Evolutionary conservation across 148 eudicot genomes (phyloP), one percentile per base, ranked within the genome.

Genomic region (Heliamphora exappendiculata): DNA sequence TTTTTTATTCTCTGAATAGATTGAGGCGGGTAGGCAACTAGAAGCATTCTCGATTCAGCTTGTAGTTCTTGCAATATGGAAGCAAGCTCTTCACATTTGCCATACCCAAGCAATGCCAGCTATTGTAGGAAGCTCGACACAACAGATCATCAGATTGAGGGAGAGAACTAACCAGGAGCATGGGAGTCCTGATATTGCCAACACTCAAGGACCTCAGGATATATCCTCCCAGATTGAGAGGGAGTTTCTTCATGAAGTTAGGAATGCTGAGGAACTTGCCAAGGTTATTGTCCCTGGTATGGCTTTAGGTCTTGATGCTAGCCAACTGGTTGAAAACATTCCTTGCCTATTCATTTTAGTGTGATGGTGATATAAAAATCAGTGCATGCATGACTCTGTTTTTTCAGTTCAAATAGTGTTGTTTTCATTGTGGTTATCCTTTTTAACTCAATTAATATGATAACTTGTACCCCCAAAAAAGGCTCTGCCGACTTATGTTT

Each of bases 21-120:
- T 81, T 76, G 93, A 80, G 59, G 87, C 87, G 55, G 78, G 84
- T 55, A 89, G 81, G 76, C 86, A 87, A 74, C 86, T 94, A 19
- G 98, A 94, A 77, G 98, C 98, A 76, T 94, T 94, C 74, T 94
- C 98, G n/a, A 69, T 92, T 75, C 97, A 94, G 89, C 92, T 94
- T 72, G 93, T 94, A 41, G 86, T 90, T 70, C 88, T 94, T 83
- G 97, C 96, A 44, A 85, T 92, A 79, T 94, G 97, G 97, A 94
- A 90, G 87, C 98, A 92, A 82, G 93, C 98, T 62, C 76, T 94
- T 78, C 83, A 92, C 81, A 89, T 94, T 73, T 91, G 91, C 80
- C 97, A 90, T 76, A 86, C 96, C 33, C 93, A 89, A 76, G 97
- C 93, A 28, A 90, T 88, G 60, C 90, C 98, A 45, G 89, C 89